Conservation (phyloP, 2,329 filamentous ascomycete genomes). For the Fusarium nurragi region DNA sequence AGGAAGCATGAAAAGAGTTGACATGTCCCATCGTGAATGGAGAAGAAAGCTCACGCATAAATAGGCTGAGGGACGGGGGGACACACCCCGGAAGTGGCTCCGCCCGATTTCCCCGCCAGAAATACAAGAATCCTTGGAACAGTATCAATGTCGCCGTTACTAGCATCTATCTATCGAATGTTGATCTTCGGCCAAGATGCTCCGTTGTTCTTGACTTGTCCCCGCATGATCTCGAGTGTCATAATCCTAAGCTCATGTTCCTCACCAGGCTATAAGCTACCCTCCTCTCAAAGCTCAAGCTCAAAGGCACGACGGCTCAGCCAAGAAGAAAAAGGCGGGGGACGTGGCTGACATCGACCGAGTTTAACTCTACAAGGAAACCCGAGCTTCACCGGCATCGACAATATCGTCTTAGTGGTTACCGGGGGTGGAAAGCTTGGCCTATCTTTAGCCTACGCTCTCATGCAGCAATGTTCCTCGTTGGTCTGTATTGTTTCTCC, state of each 20-base stretch:
- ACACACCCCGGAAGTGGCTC: conserved; percentile 4
- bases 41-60: neutral
- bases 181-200: neutral
- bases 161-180: neutral
- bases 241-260: no score
- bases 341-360: neutral
- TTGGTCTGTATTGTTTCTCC: neutral
- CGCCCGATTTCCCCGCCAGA: conserved; percentile 9
- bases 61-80: neutral
- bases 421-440: neutral
- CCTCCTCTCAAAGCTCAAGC: neutral
- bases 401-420: conserved; percentile 36
- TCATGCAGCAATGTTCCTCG: neutral
- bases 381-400: conserved; percentile 34
- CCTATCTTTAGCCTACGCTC: neutral
- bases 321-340: neutral
- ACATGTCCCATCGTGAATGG: neutral
- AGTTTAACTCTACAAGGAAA: conserved; percentile 33
- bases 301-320: neutral
- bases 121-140: neutral
- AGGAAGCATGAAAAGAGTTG: neutral
- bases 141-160: no score
- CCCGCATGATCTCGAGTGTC: no score
- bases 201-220: no score
- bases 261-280: no score